A percentile compares a stretch with the other conserved stretches of the same genome.
Evolutionary conservation across 2,329 filamentous ascomycete genomes (phyloP).

Genomic region (Phyllosticta citribraziliensis): DNA sequence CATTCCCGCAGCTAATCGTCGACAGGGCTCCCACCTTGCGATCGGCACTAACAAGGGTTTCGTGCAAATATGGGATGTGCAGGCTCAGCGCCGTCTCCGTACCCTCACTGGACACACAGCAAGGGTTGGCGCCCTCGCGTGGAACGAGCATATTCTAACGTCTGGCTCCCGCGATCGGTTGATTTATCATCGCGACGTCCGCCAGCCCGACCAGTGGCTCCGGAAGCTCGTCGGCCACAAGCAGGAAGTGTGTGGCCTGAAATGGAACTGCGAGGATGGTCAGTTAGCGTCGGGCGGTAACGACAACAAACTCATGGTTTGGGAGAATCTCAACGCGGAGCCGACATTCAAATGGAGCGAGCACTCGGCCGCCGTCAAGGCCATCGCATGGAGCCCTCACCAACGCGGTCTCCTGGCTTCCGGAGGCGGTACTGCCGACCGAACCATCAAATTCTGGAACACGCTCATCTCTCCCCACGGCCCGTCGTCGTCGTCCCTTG

Average conservation of each 20-base stretch:
- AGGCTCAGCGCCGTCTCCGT: conserved; percentile 70
- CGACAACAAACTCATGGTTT: conserved; percentile 98
- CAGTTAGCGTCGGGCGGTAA: conserved; percentile 94
- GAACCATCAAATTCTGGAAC: conserved; percentile 97
- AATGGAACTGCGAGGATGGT: conserved; percentile 94
- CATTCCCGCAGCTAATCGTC: background rate
- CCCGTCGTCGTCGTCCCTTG: conserved; percentile 31
- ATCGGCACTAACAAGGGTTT: conserved; percentile 91
- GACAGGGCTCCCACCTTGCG: conserved; percentile 75
- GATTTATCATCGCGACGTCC: conserved; percentile 93
- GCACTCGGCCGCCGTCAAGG: conserved; percentile 92
- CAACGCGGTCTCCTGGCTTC: conserved; percentile 90
- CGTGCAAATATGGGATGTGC: conserved; percentile 96
- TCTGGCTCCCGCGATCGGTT: conserved; percentile 88
- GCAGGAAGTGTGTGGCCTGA: conserved; percentile 92
- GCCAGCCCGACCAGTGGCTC: conserved; percentile 82
- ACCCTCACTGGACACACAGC: conserved; percentile 97
- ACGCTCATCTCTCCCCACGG: conserved; percentile 62
- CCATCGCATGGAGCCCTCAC: conserved; percentile 95
- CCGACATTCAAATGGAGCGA: conserved; percentile 91
- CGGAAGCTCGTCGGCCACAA: conserved; percentile 87
- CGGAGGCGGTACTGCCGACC: conserved; percentile 88
- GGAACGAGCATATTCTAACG: conserved; percentile 96
- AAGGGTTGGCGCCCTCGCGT: conserved; percentile 85
- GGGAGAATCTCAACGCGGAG: conserved; percentile 90